Evolutionary conservation across 2,329 filamentous ascomycete species (phyloP).

Genomic region (Alternaria dauci): DNA sequence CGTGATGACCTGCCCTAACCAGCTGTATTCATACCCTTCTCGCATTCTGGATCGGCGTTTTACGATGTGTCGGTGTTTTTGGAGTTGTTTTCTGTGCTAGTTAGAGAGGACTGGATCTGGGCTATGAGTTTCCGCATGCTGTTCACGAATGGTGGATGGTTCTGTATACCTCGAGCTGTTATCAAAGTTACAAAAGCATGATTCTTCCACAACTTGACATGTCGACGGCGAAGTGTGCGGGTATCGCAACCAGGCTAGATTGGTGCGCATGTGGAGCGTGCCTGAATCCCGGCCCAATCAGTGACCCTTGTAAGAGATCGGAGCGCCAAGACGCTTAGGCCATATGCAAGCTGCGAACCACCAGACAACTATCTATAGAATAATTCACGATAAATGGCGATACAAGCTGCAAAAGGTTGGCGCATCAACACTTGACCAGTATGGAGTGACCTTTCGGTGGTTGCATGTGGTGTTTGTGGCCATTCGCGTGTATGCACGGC

Average conservation of each 20-base stretch:
- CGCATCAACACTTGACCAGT: background rate
- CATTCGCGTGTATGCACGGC: background rate
- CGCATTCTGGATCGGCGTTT: conserved; percentile 34
- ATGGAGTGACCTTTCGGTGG: background rate
- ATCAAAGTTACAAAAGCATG: conserved; percentile 16
- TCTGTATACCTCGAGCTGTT: conserved; percentile 18
- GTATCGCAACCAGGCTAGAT: background rate
- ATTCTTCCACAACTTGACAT: conserved; percentile 5
- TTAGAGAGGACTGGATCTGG: conserved; percentile 15
- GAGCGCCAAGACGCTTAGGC: conserved; percentile 21
- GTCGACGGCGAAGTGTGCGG: background rate
- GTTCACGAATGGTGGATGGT: conserved; percentile 13
- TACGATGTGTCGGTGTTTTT: conserved; percentile 29
- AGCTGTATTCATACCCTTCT: conserved; percentile 29
- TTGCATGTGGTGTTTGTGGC: background rate
- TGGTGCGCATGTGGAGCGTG: conserved; percentile 6
- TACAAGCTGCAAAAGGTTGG: background rate
- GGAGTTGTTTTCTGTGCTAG: conserved; percentile 27
- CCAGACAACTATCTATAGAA: conserved; percentile 15
- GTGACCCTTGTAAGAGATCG: conserved; percentile 26
- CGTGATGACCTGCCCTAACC: conserved; percentile 24
- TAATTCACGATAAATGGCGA: background rate
- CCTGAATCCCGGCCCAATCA: conserved; percentile 25
- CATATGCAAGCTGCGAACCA: conserved; percentile 23
- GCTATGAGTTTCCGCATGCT: conserved; percentile 10